Base-by-base conservation (phyloP, 257 asterid genomes). In the Lycium barbarum region DNA sequence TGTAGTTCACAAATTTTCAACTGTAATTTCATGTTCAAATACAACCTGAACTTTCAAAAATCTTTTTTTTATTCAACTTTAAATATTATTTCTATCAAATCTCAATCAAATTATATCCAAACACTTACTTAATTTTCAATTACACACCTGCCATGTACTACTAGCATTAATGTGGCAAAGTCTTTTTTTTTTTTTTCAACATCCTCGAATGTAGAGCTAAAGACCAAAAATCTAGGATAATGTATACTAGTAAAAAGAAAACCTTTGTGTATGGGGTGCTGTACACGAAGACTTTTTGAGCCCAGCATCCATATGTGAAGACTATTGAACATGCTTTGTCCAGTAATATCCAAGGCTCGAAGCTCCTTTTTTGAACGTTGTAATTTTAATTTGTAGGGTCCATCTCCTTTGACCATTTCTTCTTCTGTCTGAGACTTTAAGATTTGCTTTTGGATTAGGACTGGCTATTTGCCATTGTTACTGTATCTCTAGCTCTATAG, bases 241-340 rank as follows among this genome's bases (percentile, higher is more conserved):
- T 18, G 65, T 58, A 20, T 1, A 4, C 33, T 26, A 26, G 33
- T 26, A 62, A 62, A 62, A 62, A 62, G 35, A 20, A 20, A 59
- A 55, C n/a, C 61, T 14, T 14, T 14, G n/a, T 54, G n/a, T 54
- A 18, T 17, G 20, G 57, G 80, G 59, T 47, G 9, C 62, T 51
- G 22, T 26, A 51, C 22, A 22, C 81, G 63, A 51, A 76, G 81
- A 76, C 81, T 51, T 76, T 51, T 76, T 76, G 63, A 76, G 81
- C 81, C 81, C 63, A 51, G 35, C n/a, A 20, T 47, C 20, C 33
- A 26, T 55, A 55, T 55, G n/a, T 55, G 61, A 43, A 15, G 55
- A 71, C 35, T 72, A 43, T 45, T 47, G 20, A 74, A 74, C 81
- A 74, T 49, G 61, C 61, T 26, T 26, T 74, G 81, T 74, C 81